These are phyloP conservation scores for Asterophora parasitica DNA, from an alignment of 768 basidiomycete species.

Conservation along the genomic window DNA sequence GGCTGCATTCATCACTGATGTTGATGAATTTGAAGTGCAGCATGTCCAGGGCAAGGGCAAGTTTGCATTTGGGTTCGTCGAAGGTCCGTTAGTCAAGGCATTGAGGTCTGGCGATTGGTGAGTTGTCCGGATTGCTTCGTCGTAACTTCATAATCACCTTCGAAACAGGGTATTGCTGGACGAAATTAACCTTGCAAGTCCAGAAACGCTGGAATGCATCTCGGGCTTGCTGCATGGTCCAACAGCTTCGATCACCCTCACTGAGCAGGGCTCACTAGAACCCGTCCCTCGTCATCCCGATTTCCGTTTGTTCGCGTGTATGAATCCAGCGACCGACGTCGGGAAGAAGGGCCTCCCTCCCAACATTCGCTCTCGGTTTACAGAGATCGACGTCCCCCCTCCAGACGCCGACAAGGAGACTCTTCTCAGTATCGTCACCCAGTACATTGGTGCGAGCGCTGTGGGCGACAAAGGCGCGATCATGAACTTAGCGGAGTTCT, in stretches of 20 bases:
- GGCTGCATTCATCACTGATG: constrained; percentile 30
- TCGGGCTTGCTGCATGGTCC: constrained; percentile 84
- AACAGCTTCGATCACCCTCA: constrained; percentile 84
- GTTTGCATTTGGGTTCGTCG: constrained; percentile 92
- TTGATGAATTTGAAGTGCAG: constrained; percentile 81
- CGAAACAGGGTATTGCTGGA: constrained; percentile 82
- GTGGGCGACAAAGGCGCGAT: constrained; percentile 84
- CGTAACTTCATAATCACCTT: background rate
- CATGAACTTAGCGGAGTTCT: constrained; percentile 91
- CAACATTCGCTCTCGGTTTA: constrained; percentile 86
- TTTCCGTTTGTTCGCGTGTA: constrained; percentile 96
- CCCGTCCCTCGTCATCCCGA: constrained; percentile 89
- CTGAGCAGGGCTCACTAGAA: constrained; percentile 88
- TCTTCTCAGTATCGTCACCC: constrained; percentile 75
- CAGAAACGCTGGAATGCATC: constrained; percentile 92
- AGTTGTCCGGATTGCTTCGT: constrained; percentile 21
- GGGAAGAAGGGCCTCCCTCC: constrained; percentile 97
- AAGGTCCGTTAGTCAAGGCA: constrained; percentile 93
- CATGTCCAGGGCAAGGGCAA: constrained; percentile 85
- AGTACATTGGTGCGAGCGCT: constrained; percentile 83
- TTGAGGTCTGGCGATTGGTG: constrained; percentile 88
- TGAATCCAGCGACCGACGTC: constrained; percentile 99
- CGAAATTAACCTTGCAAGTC: constrained; percentile 91
- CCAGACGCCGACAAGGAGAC: constrained; percentile 93
- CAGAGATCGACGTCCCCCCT: constrained; percentile 92